Evolutionary conservation across 306 rosid species (phyloP).

Genomic region (Vigna unguiculata): DNA sequence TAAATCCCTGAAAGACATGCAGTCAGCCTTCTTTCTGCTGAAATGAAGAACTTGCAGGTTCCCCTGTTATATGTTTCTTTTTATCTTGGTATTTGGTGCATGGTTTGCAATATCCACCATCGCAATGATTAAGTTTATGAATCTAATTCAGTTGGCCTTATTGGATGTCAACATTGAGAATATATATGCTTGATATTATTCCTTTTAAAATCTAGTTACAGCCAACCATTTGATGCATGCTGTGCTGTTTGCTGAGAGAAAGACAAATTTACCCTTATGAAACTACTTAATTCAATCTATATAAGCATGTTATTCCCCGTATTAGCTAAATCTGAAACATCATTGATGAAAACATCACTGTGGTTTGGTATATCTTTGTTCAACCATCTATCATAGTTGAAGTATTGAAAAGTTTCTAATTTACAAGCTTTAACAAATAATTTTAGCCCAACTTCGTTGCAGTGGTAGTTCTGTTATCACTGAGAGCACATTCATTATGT

Average conservation of each 20-base stretch:
- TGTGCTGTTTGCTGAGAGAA: constrained; percentile 3
- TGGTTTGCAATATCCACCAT: constrained; percentile 30
- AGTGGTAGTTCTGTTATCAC: not conserved
- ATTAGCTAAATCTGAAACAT: constrained; percentile 23
- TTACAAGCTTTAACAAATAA: constrained; percentile 23
- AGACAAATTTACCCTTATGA: constrained; percentile 17
- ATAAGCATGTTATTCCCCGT: not conserved
- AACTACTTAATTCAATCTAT: constrained; percentile 15
- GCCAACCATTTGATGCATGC: constrained; percentile 22
- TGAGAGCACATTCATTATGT: not conserved
- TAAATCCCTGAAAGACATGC: constrained; percentile 45
- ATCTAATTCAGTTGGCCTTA: not conserved
- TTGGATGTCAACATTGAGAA: constrained; percentile 10
- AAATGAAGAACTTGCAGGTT: constrained; percentile 68
- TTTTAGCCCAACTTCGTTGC: not conserved
- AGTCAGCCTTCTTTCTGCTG: constrained; percentile 54
- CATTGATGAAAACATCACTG: not conserved
- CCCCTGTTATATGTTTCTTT: constrained; percentile 10
- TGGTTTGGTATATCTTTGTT: constrained; percentile 2
- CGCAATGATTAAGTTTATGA: constrained; percentile 15
- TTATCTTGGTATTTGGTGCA: constrained; percentile 4
- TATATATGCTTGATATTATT: constrained; percentile 27
- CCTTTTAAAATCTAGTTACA: constrained; percentile 28
- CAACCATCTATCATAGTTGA: not conserved
- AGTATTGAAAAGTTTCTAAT: constrained; percentile 28